Conservation (phyloP, 2,329 filamentous ascomycete genomes). For the Celoporthe dispersa region DNA sequence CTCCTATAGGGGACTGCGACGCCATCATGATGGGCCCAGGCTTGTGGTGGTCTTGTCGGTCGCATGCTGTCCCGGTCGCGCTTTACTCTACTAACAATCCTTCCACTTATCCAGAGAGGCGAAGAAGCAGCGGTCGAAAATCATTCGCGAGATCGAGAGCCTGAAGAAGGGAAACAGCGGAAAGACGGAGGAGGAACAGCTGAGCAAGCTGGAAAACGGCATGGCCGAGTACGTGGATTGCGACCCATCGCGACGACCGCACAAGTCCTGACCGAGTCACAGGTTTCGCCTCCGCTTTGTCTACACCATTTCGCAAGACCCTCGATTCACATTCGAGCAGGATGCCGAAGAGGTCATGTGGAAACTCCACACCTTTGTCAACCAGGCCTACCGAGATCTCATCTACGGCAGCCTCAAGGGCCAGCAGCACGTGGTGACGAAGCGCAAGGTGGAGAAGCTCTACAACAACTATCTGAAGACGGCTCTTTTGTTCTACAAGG, state of each 20-base stretch:
- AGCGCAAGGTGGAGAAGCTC: conserved; percentile 78
- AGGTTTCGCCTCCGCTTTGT: conserved; percentile 68
- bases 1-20: neutral
- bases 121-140: conserved; percentile 36
- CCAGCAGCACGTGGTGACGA: conserved; percentile 60
- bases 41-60: neutral
- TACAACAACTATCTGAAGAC: conserved; percentile 87
- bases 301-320: conserved; percentile 72
- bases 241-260: conserved; percentile 1
- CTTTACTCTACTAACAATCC: conserved; percentile 15
- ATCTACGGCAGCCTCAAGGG: conserved; percentile 58
- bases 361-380: conserved; percentile 78
- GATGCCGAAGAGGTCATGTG: conserved; percentile 76
- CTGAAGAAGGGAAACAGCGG: conserved; percentile 38
- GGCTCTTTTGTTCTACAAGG: conserved; percentile 86
- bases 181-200: conserved; percentile 32
- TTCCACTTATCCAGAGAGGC: conserved; percentile 26
- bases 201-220: conserved; percentile 39
- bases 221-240: conserved; percentile 39
- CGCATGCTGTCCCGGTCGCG: neutral
- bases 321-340: conserved; percentile 65
- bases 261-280: conserved; percentile 30
- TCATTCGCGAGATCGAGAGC: conserved; percentile 32
- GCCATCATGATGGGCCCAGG: neutral
- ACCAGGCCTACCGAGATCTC: conserved; percentile 75